Evolutionary conservation across 352 stramenopile genomes (phyloP), one percentile per base, ranked within the genome.

Genomic region (Pythium aphanidermatum): DNA sequence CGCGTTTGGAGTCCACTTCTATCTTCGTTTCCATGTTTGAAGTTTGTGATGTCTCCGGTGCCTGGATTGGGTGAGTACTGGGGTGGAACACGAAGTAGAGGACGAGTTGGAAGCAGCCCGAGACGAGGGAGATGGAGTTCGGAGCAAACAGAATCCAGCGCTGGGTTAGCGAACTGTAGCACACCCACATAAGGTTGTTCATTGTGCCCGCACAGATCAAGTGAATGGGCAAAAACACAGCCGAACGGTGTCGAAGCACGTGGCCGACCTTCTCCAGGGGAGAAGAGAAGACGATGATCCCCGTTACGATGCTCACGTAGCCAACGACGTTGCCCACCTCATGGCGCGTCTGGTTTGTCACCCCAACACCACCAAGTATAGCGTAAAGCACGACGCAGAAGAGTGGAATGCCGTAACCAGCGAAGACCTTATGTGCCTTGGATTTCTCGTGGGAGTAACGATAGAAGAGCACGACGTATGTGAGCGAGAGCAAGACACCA

Each of bases 141-240:
- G 65, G 66, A 12, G 63, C 51, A 43, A 78, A 70, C 28, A 82
- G 52, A 37, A 83, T 70, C 70, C 59, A 71, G 23, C 77, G 47
- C 2, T 44, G 36, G 20, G 60, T 50, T 37, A 79, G 55, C 11
- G 55, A 49, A 17, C 61, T 63, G 65, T 76, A 77, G n/a, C 38
- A 62, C 53, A 78, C 63, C 67, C 70, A 78, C 40, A 76, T 55
- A 8, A 49, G 41, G 51, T 78, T 78, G 61, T 75, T 82, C 49
- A 70, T 61, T 20, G 62, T 68, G 35, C 64, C 66, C 17, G 66
- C 66, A 34, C 63, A 47, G 12, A 81, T 67, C 58, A 81, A 71
- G 56, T 75, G 56, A 27, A 78, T 74, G 10, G 68, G 65, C 32
- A 82, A 65, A 48, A 67, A 65, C 25, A 74, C 54, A 0, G 59